Base-by-base conservation (phyloP, 208 protist genomes). In the Histomonas meleagridis region DNA sequence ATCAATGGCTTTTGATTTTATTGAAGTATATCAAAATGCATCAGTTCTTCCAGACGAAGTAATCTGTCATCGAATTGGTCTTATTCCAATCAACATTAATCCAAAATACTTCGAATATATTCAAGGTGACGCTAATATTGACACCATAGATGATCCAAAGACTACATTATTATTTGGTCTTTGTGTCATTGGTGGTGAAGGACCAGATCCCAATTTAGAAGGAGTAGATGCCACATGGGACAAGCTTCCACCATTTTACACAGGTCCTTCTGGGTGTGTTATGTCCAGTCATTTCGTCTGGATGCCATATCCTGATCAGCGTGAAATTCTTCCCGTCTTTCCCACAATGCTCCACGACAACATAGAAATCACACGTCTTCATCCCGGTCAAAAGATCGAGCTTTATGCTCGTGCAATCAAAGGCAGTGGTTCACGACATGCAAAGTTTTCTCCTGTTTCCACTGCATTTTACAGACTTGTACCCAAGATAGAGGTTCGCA, bases 391-490 rank as follows among this genome's bases (percentile, higher is more conserved):
- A 81, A 49, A 28, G 57, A 93, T 99, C 43, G 97, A 98, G 92
- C 93, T 98, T 49, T 95, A 95, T 69, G 95, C 94, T 38, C 96
- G 97, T 81, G 96, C 96, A n/a, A 94, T 97, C 23, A 98, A 98
- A 93, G 97, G 98, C 28, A 96, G 98, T 90, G 98, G 98, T 72
- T 95, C 95, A 62, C 95, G 96, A 32, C 98, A 99, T 94, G 96
- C 98, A 62, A 99, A 99, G 95, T 99, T 97, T 96, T 96, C 95
- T 21, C 98, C 98, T 0, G 98, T 98, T 48, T 96, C 96, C 18
- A 97, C 97, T 18, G 98, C 97, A 78, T 97, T 96, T 76, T 99
- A 99, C 94, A 95, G 94, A 26, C 95, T 99, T 91, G 93, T 97
- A 86, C 98, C 98, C 2, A 93, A 95, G 26, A 97, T 99, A 69